A percentile compares a stretch with the other conserved stretches of the same genome.
Evolutionary conservation across 2,329 filamentous ascomycete species (phyloP).

Genomic region (Alternaria sp.): DNA sequence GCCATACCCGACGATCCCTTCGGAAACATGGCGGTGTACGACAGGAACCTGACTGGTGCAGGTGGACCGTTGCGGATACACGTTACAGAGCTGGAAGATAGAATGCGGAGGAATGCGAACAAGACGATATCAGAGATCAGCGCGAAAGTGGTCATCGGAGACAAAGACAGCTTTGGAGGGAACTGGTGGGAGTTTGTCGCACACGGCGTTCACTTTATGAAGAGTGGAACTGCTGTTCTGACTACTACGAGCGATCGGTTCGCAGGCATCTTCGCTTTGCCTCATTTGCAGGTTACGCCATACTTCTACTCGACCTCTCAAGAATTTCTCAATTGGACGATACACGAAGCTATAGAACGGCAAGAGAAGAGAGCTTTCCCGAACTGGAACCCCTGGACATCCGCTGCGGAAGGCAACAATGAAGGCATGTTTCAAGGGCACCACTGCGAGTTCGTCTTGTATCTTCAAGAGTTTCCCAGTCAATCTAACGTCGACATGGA

Average conservation of each 20-base stretch:
- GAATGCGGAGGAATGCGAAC: conserved; percentile 40
- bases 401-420: conserved; percentile 63
- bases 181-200: conserved; percentile 81
- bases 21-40: conserved; percentile 67
- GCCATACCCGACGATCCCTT: conserved; percentile 72
- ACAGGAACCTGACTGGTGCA: conserved; percentile 78
- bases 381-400: conserved; percentile 74
- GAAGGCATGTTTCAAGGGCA: conserved; percentile 70
- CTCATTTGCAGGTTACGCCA: conserved; percentile 74
- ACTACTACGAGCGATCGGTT: conserved; percentile 89
- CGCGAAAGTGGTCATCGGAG: conserved; percentile 74
- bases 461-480: conserved; percentile 68
- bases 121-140: conserved; percentile 69
- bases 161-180: conserved; percentile 68
- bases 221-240: conserved; percentile 79
- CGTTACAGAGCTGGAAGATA: conserved; percentile 62
- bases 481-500: conserved; percentile 48
- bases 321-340: conserved; percentile 73
- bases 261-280: conserved; percentile 86
- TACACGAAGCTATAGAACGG: conserved; percentile 70
- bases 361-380: conserved; percentile 66
- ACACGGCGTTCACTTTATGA: conserved; percentile 84
- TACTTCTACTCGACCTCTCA: conserved; percentile 56
- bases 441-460: conserved; percentile 89
- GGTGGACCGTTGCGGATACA: conserved; percentile 71